Evolutionary conservation across 1,284 basidiomycete genomes (phyloP).

Genomic region (Austroboletus niveus): DNA sequence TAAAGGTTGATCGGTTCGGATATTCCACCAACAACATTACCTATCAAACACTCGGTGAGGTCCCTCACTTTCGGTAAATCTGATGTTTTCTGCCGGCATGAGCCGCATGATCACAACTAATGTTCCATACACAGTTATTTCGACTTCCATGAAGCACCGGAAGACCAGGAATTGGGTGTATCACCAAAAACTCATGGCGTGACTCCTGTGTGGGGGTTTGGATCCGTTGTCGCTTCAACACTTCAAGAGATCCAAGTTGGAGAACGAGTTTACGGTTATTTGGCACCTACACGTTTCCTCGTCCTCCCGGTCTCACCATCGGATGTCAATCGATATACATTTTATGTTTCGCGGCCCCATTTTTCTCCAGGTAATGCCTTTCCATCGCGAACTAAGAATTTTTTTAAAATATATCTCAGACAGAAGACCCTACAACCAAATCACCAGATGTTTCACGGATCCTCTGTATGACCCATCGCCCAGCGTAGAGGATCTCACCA

Average conservation of each 20-base stretch:
- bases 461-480: constrained; percentile 48
- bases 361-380: constrained; percentile 48
- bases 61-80: constrained; percentile 56
- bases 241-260: constrained; percentile 46
- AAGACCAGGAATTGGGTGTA: constrained; percentile 26
- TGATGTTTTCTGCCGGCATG: not conserved
- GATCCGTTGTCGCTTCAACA: constrained; percentile 47
- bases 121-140: constrained; percentile 50
- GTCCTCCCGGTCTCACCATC: constrained; percentile 47
- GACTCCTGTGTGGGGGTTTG: constrained; percentile 68
- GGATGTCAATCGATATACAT: constrained; percentile 50
- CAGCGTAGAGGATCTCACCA: constrained; percentile 52
- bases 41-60: constrained; percentile 59
- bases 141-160: constrained; percentile 55
- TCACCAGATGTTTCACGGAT: constrained; percentile 55
- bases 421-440: constrained; percentile 62
- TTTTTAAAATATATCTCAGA: constrained; percentile 36
- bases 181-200: constrained; percentile 53
- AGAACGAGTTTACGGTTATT: constrained; percentile 63
- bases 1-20: constrained; percentile 60
- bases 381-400: not conserved
- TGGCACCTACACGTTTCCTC: constrained; percentile 56
- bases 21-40: constrained; percentile 66
- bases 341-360: constrained; percentile 55
- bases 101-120: not conserved